Evolutionary conservation across 1,139 yeast species (phyloP), one percentile per base, ranked within the genome.

Genomic region (Debaryomycetaceae sp.): DNA sequence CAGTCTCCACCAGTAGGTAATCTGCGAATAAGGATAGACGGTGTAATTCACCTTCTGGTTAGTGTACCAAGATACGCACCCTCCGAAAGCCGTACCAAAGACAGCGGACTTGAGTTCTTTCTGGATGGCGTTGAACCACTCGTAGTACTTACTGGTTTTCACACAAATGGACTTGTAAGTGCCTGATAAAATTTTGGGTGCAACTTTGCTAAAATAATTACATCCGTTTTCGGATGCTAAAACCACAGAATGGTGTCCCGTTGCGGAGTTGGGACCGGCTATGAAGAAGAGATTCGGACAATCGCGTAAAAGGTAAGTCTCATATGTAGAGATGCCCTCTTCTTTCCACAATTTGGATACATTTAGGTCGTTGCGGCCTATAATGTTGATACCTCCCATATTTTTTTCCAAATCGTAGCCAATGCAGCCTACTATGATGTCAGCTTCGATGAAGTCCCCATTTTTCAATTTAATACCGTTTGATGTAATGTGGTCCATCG

Each of bases 211-310:
- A 38, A 62, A 58, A 46, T 57, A 70, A 6, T 50, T 54, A 43
- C 67, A 59, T 5, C 63, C 65, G 52, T 69, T 70, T 52, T 72
- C 77, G 46, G 69, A 64, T 22, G 76, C 74, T 51, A 68, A 57
- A 5, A 72, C 70, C 42, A 70, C 76, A 1, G 76, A 70, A 0
- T 74, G 61, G 49, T 72, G 77, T 5, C 78, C 78, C 11, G 76
- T 69, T 14, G 74, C 72, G 3, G 73, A 60, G 47, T 72, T 72
- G 24, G 78, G 76, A 4, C 78, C 78, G 4, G 63, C 72, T 49
- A 72, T 58, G 8, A 63, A 24, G 48, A 70, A 69, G 9, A 63
- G 48, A 46, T 72, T 72, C 20, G 78, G 78, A 41, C 63, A 58
- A 34, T 70, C 59, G 41, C 64, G 65, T 9, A 63, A 56, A 50